phyloP scores from a whole-genome alignment of 2,329 filamentous ascomycete genomes.

The Orbilia javanica region DNA sequence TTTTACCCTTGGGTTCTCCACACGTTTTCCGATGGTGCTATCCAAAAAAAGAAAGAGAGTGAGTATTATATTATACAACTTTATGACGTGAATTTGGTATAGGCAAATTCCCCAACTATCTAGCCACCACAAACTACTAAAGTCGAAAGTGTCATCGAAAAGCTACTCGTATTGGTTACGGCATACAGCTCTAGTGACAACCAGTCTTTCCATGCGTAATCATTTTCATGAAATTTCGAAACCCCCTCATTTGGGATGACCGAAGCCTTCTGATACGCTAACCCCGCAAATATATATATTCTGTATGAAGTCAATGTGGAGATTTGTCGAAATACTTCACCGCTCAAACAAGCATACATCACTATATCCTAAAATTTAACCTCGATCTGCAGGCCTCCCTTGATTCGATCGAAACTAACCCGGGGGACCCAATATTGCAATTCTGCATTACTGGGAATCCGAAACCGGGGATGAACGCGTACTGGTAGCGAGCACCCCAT shows the following conservation, averaged over 20 bases:
- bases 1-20: slow-evolving; percentile 68
- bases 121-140: too few relatives aligned
- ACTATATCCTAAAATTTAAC: too few relatives aligned
- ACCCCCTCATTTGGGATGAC: slow-evolving; percentile 64
- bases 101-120: too few relatives aligned
- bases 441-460: too few relatives aligned
- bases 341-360: slow-evolving; percentile 65
- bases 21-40: slow-evolving; percentile 68
- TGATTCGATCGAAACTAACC: too few relatives aligned
- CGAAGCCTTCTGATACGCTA: slow-evolving; percentile 67
- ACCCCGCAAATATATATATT: slow-evolving; percentile 65
- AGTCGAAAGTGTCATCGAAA: slow-evolving; percentile 66
- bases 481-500: slow-evolving; percentile 65
- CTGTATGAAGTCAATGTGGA: slow-evolving; percentile 63
- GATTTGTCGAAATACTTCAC: slow-evolving; percentile 64
- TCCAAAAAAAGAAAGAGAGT: slow-evolving; percentile 66
- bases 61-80: slow-evolving; percentile 7
- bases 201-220: slow-evolving; percentile 71
- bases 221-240: slow-evolving; percentile 69
- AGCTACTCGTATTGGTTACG: slow-evolving; percentile 69
- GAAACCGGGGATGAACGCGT: slow-evolving; percentile 29
- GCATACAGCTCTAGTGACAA: slow-evolving; percentile 71
- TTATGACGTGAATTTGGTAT: background rate
- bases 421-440: too few relatives aligned
- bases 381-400: too few relatives aligned